Evolutionary conservation across 2,329 filamentous ascomycete genomes (phyloP).

Genomic region (Clonostachys byssicola): DNA sequence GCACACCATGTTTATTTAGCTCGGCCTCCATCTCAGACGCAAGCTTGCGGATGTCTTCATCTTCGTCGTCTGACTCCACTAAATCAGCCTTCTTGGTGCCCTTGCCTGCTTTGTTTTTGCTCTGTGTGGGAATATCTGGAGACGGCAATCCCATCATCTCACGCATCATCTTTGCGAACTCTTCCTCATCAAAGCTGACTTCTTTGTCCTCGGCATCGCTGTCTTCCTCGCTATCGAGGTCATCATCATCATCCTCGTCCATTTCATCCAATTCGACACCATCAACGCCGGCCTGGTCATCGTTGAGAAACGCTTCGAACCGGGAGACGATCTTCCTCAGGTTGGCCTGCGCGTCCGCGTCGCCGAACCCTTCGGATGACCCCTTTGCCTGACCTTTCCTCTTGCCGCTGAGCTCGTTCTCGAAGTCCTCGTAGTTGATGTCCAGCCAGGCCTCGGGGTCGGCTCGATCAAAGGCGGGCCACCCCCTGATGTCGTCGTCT

Average conservation of each 20-base stretch:
- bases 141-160: constrained; percentile 75
- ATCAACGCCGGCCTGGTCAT: constrained; percentile 76
- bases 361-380: constrained; percentile 47
- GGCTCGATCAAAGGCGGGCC: constrained; percentile 58
- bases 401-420: constrained; percentile 65
- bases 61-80: constrained; percentile 33
- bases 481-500: constrained; percentile 66
- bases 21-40: constrained; percentile 70
- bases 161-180: constrained; percentile 84
- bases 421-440: constrained; percentile 86
- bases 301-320: constrained; percentile 90
- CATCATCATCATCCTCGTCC: constrained; percentile 56
- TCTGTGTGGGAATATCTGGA: not conserved
- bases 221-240: constrained; percentile 44
- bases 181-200: constrained; percentile 77
- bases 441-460: constrained; percentile 91
- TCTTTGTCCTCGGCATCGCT: constrained; percentile 69
- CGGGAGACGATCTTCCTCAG: constrained; percentile 86
- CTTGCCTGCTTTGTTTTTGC: not conserved
- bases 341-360: constrained; percentile 66
- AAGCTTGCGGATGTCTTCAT: constrained; percentile 59
- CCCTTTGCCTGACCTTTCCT: constrained; percentile 19
- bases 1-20: constrained; percentile 62
- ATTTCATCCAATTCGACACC: constrained; percentile 72
- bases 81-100: not conserved